These are phyloP conservation scores for Fraxinus albicans DNA, from an alignment of 305 asterid genomes.

Conservation along the genomic window DNA sequence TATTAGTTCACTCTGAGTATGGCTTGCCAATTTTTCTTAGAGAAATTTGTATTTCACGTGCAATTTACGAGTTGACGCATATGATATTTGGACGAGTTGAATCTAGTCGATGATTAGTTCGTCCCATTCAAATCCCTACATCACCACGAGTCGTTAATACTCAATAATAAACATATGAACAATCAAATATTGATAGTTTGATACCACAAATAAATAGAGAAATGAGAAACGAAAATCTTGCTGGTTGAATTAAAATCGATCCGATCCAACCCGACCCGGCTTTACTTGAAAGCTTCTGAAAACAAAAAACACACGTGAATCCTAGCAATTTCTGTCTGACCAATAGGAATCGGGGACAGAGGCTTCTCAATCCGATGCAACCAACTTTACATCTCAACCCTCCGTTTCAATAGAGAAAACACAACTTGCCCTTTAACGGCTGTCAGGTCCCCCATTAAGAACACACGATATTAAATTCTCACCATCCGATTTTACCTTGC, in stretches of 20 bases:
- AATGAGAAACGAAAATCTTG: no score
- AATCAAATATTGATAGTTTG: not conserved
- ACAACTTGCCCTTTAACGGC: slow-evolving; percentile 30
- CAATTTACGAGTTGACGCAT: not conserved
- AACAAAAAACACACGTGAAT: not conserved
- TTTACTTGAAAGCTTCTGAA: not conserved
- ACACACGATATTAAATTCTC: slow-evolving; percentile 33
- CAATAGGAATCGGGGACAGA: slow-evolving; percentile 25
- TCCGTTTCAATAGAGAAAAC: slow-evolving; percentile 37
- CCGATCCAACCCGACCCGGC: no score
- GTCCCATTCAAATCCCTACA: not conserved
- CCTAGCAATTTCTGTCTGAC: slow-evolving; percentile 3
- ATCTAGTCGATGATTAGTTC: not conserved
- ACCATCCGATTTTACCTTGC: slow-evolving; percentile 38
- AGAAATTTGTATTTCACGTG: not conserved
- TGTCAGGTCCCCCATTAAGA: slow-evolving; percentile 34
- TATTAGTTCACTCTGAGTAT: not conserved
- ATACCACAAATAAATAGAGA: no score
- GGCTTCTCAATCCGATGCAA: slow-evolving; percentile 31
- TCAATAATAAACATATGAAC: not conserved
- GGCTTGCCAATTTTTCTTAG: not conserved
- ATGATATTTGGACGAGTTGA: not conserved
- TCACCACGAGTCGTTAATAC: not conserved
- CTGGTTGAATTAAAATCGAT: no score
- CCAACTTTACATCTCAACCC: slow-evolving; percentile 36